A percentile compares a stretch with the other conserved stretches of the same genome.
These are phyloP conservation scores for Scytalidium sp. DNA, from an alignment of 2,329 filamentous ascomycete genomes.

Conservation along the genomic window DNA sequence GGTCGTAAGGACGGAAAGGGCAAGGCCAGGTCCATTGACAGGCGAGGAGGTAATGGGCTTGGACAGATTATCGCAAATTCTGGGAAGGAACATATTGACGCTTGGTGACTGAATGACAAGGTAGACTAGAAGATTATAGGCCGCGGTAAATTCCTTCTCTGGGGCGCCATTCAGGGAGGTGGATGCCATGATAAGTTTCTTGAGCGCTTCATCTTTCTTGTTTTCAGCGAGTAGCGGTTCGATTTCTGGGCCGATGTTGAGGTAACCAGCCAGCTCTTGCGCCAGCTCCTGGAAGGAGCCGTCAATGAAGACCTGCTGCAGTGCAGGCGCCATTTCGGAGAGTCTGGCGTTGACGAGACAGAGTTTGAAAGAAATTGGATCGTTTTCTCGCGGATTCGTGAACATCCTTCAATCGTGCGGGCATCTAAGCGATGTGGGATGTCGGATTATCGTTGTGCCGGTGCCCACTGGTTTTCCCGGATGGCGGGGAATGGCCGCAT, in stretches of 20 bases:
- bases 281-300: constrained; percentile 90
- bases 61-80: constrained; percentile 84
- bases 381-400: neutral
- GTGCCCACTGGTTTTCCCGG: neutral
- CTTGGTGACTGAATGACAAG: constrained; percentile 84
- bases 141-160: constrained; percentile 94
- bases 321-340: constrained; percentile 20
- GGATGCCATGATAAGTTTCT: constrained; percentile 83
- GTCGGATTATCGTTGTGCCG: neutral
- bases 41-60: constrained; percentile 85
- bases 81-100: constrained; percentile 79
- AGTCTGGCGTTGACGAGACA: constrained; percentile 1
- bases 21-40: constrained; percentile 78
- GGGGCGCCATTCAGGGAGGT: constrained; percentile 76
- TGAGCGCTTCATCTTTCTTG: constrained; percentile 78
- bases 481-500: neutral
- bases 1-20: constrained; percentile 86
- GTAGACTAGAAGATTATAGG: constrained; percentile 96
- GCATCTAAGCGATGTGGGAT: neutral
- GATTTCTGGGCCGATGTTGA: constrained; percentile 72
- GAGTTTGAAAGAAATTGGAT: neutral
- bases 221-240: constrained; percentile 69
- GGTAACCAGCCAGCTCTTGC: constrained; percentile 91
- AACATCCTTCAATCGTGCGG: neutral
- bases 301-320: constrained; percentile 70